phyloP scores from a whole-genome alignment of 495 filamentous ascomycete genomes.

The Tuber borchii region DNA sequence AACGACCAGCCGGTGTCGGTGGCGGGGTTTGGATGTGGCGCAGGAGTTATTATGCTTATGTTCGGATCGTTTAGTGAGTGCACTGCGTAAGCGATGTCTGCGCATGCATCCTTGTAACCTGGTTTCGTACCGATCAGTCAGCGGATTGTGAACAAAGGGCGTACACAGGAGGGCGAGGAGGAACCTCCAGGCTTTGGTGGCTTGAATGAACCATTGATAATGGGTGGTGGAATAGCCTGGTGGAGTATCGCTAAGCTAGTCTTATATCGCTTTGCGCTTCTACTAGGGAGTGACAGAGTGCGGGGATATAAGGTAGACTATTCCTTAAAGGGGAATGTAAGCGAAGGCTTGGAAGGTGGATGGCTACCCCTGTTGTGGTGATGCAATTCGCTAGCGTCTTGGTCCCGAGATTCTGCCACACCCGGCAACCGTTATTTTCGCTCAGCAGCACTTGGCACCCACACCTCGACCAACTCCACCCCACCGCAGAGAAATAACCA shows the following conservation, averaged over 20 bases:
- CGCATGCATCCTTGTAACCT: background rate
- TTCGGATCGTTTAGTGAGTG: background rate
- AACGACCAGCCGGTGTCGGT: background rate
- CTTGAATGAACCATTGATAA: background rate
- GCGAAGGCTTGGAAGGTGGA: too few species aligned
- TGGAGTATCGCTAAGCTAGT: background rate
- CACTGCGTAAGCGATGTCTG: background rate
- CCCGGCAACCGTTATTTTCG: background rate
- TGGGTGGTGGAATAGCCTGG: background rate
- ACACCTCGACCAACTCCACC: background rate
- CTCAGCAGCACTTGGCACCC: background rate
- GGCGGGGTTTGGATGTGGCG: background rate
- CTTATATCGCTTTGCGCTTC: background rate
- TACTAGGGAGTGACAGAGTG: background rate
- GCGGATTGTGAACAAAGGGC: background rate
- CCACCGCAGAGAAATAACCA: background rate
- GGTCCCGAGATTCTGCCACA: background rate
- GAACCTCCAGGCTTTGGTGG: background rate
- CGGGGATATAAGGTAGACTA: background rate
- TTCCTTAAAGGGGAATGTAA: too few species aligned
- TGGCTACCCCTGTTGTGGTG: too few species aligned
- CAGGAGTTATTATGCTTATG: background rate
- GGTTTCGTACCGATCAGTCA: background rate
- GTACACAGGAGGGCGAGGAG: background rate
- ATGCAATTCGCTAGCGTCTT: too few species aligned